These are phyloP conservation scores for Eragrostis nindensis DNA, from an alignment of 176 grass and related monocot genomes.

Conservation along the genomic window DNA sequence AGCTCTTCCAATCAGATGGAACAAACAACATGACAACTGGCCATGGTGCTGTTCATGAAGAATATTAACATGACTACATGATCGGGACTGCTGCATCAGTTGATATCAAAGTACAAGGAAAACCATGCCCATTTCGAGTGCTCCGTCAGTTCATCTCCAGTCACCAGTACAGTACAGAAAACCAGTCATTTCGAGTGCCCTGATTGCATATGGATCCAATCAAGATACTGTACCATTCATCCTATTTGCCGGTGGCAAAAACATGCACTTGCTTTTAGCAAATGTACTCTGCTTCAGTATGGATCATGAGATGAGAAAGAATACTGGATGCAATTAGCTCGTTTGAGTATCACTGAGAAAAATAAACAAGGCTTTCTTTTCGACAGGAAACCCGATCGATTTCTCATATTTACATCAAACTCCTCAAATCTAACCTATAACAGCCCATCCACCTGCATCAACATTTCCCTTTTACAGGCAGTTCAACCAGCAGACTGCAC, in stretches of 20 bases:
- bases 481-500: constrained; percentile 2
- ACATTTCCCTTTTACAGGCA: constrained; percentile 29
- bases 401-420: constrained; percentile 49
- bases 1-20: background rate
- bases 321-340: background rate
- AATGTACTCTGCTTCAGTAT: background rate
- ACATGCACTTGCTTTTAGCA: background rate
- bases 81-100: constrained; percentile 2
- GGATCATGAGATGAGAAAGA: background rate
- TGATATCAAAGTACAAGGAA: background rate
- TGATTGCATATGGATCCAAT: no score
- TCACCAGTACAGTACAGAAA: no score
- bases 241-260: background rate
- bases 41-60: background rate
- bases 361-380: background rate
- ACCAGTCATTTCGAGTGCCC: no score
- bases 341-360: background rate
- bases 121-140: background rate
- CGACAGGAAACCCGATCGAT: constrained; percentile 35
- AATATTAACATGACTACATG: background rate
- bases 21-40: background rate
- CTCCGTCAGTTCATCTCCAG: no score
- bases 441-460: background rate
- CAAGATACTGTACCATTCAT: background rate
- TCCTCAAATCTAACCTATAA: constrained; percentile 39